Conservation (phyloP, 2,329 filamentous ascomycete genomes). For the Tolypocladium nubicola region DNA sequence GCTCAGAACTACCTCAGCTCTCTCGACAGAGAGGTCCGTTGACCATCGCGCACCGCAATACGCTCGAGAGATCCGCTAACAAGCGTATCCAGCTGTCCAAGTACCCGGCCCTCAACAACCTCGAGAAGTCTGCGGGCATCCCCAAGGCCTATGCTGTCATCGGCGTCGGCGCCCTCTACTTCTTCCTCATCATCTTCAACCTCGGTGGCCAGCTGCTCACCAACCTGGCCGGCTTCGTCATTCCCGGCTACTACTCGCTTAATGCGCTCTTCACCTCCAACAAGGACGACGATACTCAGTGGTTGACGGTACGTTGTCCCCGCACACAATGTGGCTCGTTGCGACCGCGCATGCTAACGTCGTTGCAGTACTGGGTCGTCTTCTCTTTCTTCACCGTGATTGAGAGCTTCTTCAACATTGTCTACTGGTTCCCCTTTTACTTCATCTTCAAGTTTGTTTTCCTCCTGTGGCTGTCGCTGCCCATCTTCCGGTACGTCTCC, state of each 20-base stretch:
- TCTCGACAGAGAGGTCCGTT: slow-evolving; percentile 72
- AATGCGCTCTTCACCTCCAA: slow-evolving; percentile 60
- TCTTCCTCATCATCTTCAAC: slow-evolving; percentile 90
- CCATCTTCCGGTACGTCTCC: slow-evolving; percentile 70
- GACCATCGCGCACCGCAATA: not conserved
- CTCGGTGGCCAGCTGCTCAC: slow-evolving; percentile 80
- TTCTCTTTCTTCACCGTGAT: slow-evolving; percentile 74
- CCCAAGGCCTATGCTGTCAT: slow-evolving; percentile 80
- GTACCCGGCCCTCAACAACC: slow-evolving; percentile 72
- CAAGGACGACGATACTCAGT: slow-evolving; percentile 75
- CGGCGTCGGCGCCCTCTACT: slow-evolving; percentile 68
- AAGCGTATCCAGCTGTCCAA: slow-evolving; percentile 57
- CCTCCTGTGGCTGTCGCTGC: slow-evolving; percentile 94
- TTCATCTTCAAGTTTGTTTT: slow-evolving; percentile 99
- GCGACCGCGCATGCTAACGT: slow-evolving; percentile 8
- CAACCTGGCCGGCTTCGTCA: slow-evolving; percentile 74
- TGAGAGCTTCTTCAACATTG: slow-evolving; percentile 73
- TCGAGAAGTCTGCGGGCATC: slow-evolving; percentile 73
- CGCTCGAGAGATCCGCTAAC: slow-evolving; percentile 6
- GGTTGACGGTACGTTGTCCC: slow-evolving; percentile 51
- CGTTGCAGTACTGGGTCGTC: slow-evolving; percentile 72
- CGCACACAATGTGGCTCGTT: not conserved
- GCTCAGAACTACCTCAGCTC: slow-evolving; percentile 65
- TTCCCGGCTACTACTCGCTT: slow-evolving; percentile 79
- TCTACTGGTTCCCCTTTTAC: slow-evolving; percentile 98